Conservation (phyloP, 1,284 basidiomycete species). For the Apiotrichum akiyoshidainum region DNA sequence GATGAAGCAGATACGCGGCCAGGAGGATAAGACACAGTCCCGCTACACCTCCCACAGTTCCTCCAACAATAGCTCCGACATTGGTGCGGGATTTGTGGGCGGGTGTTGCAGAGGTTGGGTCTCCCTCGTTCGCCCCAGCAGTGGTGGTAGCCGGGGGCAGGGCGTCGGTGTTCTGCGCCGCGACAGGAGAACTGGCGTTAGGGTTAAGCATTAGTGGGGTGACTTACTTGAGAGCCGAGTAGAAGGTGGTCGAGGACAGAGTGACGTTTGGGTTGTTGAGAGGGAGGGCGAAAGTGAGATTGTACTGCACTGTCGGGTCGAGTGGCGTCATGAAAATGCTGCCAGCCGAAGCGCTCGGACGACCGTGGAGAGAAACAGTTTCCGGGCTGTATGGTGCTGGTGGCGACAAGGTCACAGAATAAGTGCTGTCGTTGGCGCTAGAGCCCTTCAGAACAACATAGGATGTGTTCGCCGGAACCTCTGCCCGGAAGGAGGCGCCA, state of each 20-base stretch:
- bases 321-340: not conserved
- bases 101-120: not conserved
- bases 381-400: not conserved
- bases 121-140: not conserved
- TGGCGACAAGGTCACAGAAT: not conserved
- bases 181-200: not conserved
- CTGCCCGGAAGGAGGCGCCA: not conserved
- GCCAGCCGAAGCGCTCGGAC: not conserved
- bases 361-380: not conserved
- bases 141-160: not conserved
- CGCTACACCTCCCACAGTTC: not conserved
- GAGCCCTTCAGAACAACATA: not conserved
- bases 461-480: not conserved
- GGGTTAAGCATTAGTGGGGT: not conserved
- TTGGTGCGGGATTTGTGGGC: not conserved
- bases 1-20: not conserved
- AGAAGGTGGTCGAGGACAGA: not conserved
- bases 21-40: not conserved
- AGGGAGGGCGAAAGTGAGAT: not conserved
- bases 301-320: not conserved
- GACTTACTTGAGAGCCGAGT: not conserved
- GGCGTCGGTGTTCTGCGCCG: not conserved
- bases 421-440: not conserved
- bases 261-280: not conserved
- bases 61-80: not conserved